phyloP scores from a whole-genome alignment of 164 flowering plant species.

The Nymphaea thermarum region DNA sequence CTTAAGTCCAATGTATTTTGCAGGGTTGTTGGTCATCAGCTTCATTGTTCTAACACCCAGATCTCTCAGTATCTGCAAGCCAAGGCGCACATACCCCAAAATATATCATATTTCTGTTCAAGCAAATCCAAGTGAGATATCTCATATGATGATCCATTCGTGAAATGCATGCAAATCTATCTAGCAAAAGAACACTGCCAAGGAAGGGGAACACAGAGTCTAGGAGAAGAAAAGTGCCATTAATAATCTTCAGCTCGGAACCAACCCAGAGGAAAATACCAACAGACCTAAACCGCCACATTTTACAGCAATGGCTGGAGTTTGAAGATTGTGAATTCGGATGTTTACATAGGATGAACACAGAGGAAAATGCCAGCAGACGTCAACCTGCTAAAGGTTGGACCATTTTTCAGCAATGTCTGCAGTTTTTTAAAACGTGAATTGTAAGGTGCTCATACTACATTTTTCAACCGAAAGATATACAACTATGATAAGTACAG shows the following conservation, averaged over 20 bases:
- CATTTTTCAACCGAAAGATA: too few relatives aligned
- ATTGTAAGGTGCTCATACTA: too few relatives aligned
- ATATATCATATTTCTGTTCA: background rate
- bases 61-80: constrained; percentile 74
- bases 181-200: background rate
- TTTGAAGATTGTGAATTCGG: too few relatives aligned
- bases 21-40: constrained; percentile 93
- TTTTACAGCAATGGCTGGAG: too few relatives aligned
- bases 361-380: too few relatives aligned
- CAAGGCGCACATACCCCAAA: background rate
- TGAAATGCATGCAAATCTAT: background rate
- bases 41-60: constrained; percentile 86
- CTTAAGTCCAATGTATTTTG: constrained; percentile 77
- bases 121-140: background rate
- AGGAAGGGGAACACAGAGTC: too few relatives aligned
- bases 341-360: too few relatives aligned
- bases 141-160: too few relatives aligned
- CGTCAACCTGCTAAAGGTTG: too few relatives aligned
- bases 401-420: too few relatives aligned
- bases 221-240: too few relatives aligned
- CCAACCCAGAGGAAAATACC: background rate
- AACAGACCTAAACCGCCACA: background rate
- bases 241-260: background rate
- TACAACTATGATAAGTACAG: background rate
- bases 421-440: too few relatives aligned